Conservation (phyloP, 169 alveolate genomes). For the Cyclospora cayetanensis region DNA sequence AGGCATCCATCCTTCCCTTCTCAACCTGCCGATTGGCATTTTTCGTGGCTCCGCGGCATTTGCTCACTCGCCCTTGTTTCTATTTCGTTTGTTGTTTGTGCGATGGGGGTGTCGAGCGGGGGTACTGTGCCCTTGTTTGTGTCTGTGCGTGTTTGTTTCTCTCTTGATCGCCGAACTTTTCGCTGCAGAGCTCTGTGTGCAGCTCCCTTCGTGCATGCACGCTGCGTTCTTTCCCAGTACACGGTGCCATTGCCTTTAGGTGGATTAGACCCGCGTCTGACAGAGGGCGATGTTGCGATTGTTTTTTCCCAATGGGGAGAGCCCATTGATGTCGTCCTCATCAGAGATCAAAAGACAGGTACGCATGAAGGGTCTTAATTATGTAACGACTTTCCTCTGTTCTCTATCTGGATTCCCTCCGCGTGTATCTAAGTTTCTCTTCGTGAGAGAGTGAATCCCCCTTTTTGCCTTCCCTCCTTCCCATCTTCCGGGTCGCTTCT, state of each 20-base stretch:
- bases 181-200: background rate
- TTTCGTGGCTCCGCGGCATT: no score
- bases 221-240: background rate
- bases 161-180: background rate
- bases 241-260: constrained; percentile 77
- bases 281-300: constrained; percentile 98
- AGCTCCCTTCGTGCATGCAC: background rate
- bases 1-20: no score
- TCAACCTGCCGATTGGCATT: no score
- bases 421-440: no score
- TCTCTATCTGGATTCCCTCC: no score
- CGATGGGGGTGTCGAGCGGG: background rate
- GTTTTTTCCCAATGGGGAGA: constrained; percentile 98
- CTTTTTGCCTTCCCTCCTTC: background rate
- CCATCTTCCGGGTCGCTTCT: background rate
- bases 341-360: constrained; percentile 96
- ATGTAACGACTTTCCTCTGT: no score
- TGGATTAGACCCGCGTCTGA: constrained; percentile 93
- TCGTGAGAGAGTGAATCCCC: no score
- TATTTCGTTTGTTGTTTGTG: background rate
- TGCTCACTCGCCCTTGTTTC: background rate
- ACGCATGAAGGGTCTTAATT: no score
- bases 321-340: constrained; percentile 95
- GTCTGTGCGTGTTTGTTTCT: background rate
- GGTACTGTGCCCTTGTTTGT: background rate